These are phyloP conservation scores for Pythium utonaiense DNA, from an alignment of 352 stramenopile genomes.

Conservation along the genomic window DNA sequence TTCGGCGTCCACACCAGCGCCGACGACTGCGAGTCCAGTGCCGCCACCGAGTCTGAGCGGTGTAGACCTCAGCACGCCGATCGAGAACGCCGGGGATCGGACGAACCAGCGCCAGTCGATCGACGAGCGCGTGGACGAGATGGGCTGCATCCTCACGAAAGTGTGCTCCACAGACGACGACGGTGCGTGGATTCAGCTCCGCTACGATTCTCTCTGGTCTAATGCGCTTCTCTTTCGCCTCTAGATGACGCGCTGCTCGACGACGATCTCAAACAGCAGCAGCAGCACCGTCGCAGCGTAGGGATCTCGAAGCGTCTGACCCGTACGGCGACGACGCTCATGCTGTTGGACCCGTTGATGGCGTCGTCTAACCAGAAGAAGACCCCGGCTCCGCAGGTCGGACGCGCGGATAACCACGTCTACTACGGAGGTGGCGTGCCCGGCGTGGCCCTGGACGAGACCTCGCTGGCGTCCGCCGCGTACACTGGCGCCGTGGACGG, in stretches of 20 bases:
- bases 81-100: slow-evolving; percentile 16
- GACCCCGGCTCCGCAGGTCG: not conserved
- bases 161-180: slow-evolving; percentile 37
- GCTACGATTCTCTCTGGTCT: not conserved
- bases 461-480: slow-evolving; percentile 49
- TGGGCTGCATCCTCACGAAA: slow-evolving; percentile 58
- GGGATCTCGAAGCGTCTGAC: slow-evolving; percentile 17
- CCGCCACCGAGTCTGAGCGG: not conserved
- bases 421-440: slow-evolving; percentile 67
- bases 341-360: slow-evolving; percentile 11
- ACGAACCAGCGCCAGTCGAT: slow-evolving; percentile 5
- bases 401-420: slow-evolving; percentile 14
- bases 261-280: slow-evolving; percentile 19
- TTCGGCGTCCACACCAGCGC: not conserved
- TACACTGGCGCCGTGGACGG: slow-evolving; percentile 55
- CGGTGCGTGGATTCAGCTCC: slow-evolving; percentile 1
- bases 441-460: slow-evolving; percentile 55
- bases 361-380: not conserved
- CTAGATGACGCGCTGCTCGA: slow-evolving; percentile 16
- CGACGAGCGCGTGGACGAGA: slow-evolving; percentile 16
- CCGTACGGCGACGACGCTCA: slow-evolving; percentile 21
- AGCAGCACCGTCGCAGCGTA: slow-evolving; percentile 3
- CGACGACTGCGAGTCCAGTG: not conserved
- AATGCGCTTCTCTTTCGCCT: too few species aligned
- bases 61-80: not conserved